Percentiles rank a stretch among this genome's conserved stretches.
These are phyloP conservation scores for Hippophae tibetana DNA, from an alignment of 306 rosid species.

Conservation along the genomic window DNA sequence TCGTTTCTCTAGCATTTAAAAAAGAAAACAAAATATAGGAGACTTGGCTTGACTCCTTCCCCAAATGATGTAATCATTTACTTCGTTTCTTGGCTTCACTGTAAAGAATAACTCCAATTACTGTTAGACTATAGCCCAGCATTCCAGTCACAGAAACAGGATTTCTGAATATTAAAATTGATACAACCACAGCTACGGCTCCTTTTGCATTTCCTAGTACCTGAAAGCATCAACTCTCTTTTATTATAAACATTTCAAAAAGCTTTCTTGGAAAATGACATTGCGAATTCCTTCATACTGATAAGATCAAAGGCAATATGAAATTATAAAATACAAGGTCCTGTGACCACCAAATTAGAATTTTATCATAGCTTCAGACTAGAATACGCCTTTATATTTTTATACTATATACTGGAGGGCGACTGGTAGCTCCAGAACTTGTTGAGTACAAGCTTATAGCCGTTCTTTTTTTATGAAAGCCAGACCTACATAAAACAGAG, in stretches of 20 bases:
- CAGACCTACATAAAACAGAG: too few relatives aligned
- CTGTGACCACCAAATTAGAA: too few relatives aligned
- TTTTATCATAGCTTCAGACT: too few relatives aligned
- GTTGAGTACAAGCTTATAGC: too few relatives aligned
- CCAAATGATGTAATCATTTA: constrained; percentile 41
- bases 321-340: too few relatives aligned
- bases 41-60: constrained; percentile 18
- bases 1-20: constrained; percentile 19
- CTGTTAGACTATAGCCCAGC: constrained; percentile 90
- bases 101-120: constrained; percentile 81
- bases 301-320: background rate
- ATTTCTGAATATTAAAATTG: constrained; percentile 83
- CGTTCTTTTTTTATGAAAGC: too few relatives aligned
- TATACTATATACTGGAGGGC: too few relatives aligned
- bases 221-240: constrained; percentile 32
- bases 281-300: background rate
- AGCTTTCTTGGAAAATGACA: background rate
- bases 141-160: constrained; percentile 99
- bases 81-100: constrained; percentile 99
- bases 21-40: constrained; percentile 26
- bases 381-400: too few relatives aligned
- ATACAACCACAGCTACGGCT: constrained; percentile 96
- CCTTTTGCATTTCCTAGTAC: constrained; percentile 99
- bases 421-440: too few relatives aligned
- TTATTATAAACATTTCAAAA: constrained; percentile 10